phyloP scores from a whole-genome alignment of 2,329 filamentous ascomycete genomes.

The Arthrinium phaeospermum region DNA sequence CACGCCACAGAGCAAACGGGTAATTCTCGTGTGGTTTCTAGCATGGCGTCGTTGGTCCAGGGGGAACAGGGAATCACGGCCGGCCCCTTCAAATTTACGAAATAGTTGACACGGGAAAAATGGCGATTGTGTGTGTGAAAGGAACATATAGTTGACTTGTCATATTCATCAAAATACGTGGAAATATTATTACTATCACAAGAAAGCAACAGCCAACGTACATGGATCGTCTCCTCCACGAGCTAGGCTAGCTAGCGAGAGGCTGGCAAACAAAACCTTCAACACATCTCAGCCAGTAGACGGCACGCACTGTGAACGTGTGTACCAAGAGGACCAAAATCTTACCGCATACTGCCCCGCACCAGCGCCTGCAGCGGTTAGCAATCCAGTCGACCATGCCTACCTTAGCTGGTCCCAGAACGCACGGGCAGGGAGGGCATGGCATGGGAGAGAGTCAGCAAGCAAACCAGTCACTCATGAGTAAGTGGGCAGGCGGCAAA shows the following conservation, averaged over 20 bases:
- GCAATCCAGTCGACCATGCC: not conserved
- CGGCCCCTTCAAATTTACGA: not conserved
- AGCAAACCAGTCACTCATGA: not conserved
- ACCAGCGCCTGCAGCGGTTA: conserved; percentile 4
- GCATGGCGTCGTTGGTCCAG: conserved; percentile 10
- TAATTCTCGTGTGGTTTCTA: not conserved
- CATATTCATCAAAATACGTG: not conserved
- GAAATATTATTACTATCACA: not conserved
- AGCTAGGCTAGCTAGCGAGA: not conserved
- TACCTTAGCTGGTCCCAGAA: not conserved
- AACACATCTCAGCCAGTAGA: not conserved
- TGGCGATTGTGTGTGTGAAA: not conserved
- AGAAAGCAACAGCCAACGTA: not conserved
- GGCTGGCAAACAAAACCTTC: not conserved
- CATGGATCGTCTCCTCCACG: not conserved
- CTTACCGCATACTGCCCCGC: not conserved
- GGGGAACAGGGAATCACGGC: not conserved
- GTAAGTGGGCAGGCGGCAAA: not conserved
- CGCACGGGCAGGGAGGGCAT: not conserved
- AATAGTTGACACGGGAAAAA: not conserved
- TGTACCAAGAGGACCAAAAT: not conserved
- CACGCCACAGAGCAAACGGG: not conserved
- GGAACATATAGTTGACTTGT: not conserved
- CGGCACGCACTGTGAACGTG: not conserved
- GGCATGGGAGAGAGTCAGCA: not conserved